Percentiles rank a stretch among this genome's conserved stretches.
Conservation (phyloP, 257 asterid genomes). For the Ehretia macrophylla region DNA sequence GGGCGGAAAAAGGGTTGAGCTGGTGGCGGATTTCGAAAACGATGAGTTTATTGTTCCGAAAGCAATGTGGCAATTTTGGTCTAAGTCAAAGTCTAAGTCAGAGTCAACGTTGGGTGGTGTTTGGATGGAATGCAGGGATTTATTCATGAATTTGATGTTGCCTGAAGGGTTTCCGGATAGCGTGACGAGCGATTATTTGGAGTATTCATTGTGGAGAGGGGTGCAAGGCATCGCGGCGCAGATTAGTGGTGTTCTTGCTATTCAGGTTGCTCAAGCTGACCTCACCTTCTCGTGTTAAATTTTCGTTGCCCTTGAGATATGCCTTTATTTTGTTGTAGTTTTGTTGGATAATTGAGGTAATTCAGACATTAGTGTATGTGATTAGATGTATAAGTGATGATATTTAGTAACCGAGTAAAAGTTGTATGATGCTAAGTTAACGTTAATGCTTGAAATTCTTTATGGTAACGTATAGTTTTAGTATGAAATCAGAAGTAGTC, state of each 20-base stretch:
- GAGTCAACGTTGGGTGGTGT: slow-evolving; percentile 30
- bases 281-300: neutral
- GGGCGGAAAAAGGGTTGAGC: slow-evolving; percentile 71
- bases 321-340: neutral
- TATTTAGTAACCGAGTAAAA: too few species aligned
- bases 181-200: slow-evolving; percentile 88
- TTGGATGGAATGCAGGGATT: slow-evolving; percentile 63
- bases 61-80: slow-evolving; percentile 28
- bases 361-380: too few species aligned
- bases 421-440: too few species aligned
- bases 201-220: slow-evolving; percentile 97
- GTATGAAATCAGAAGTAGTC: too few species aligned
- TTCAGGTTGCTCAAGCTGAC: slow-evolving; percentile 51
- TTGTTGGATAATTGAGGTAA: neutral
- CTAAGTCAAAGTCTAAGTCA: slow-evolving; percentile 25
- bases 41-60: slow-evolving; percentile 62
- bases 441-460: too few species aligned
- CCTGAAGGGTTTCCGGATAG: slow-evolving; percentile 94
- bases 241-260: slow-evolving; percentile 90
- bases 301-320: neutral
- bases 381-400: too few species aligned
- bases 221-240: slow-evolving; percentile 97
- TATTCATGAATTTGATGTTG: slow-evolving; percentile 49
- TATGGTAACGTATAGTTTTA: too few species aligned
- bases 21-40: slow-evolving; percentile 57